Base-by-base conservation (phyloP, 805 yeast species). In the Nakazawaea anatomiae region DNA sequence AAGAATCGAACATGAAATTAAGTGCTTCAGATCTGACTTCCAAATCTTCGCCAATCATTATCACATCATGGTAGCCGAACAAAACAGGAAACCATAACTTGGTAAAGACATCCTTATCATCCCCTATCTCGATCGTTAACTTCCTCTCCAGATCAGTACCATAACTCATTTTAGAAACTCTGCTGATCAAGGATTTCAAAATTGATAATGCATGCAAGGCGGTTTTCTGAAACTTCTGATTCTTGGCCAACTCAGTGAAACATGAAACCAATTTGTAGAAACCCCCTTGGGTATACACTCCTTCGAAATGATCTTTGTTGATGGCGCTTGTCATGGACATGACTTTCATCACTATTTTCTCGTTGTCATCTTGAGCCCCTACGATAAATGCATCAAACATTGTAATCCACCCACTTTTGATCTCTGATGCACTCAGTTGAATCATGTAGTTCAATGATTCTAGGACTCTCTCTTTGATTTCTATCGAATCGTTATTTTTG, bases 341-440 rank as follows among this genome's bases (percentile, higher is more conserved):
- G 0, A 91, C 82, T 52, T 81, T 82, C 41, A 69, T 62, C 0
- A 89, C 91, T 53, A 87, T 70, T 6, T 74, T 58, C 57, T 83
- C 90, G 50, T 74, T 72, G 31, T 70, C 68, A 25, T 79, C 83
- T 45, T 70, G 71, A 3, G 96, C 92, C 5, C 95, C 89, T 47
- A 76, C 82, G 5, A 84, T 79, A 55, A 92, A 78, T 1, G 89
- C 86, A 29, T 82, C 86, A 60, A 94, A 82, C 49, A 95, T 83
- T 0, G 98, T 83, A 54, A 80, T 80, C 99, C 99, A 94, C 44
- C 99, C 99, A 18, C 97, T 90, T 62, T 82, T 85, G 56, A 94
- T 87, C 52, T 80, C 77, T 12, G 69, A 72, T 4, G 91, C 81
- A 60, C 89, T 87, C 29, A 89, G 83, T 55, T 81, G 71, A 39